These are phyloP conservation scores for Crinitomyces ghanaensis DNA, from an alignment of 805 yeast genomes.

Conservation along the genomic window DNA sequence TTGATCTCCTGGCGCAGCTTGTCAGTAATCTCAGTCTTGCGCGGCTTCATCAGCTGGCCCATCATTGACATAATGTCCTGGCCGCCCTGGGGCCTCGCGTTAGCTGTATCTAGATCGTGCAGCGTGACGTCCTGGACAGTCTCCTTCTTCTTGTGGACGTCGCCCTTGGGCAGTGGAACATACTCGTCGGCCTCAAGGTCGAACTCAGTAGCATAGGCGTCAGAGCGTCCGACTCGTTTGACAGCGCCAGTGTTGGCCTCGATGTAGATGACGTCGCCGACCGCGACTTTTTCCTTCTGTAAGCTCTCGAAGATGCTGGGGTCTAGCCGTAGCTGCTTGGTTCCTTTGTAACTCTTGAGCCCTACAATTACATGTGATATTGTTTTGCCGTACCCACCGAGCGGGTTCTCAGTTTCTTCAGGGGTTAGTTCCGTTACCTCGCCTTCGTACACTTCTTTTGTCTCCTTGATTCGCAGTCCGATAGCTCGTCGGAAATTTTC, in stretches of 20 bases:
- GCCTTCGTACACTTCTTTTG: slow-evolving; percentile 96
- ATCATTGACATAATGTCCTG: slow-evolving; percentile 92
- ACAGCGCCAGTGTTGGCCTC: slow-evolving; percentile 98
- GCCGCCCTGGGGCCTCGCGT: slow-evolving; percentile 93
- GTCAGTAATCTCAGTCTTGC: slow-evolving; percentile 94
- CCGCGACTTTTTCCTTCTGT: slow-evolving; percentile 85
- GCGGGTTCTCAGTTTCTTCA: slow-evolving; percentile 91
- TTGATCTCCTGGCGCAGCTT: slow-evolving; percentile 88
- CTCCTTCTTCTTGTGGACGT: slow-evolving; percentile 95
- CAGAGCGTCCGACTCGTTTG: slow-evolving; percentile 95
- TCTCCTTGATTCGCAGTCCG: slow-evolving; percentile 91
- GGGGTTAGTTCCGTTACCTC: slow-evolving; percentile 94
- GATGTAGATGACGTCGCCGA: slow-evolving; percentile 94
- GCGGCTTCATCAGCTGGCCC: slow-evolving; percentile 94
- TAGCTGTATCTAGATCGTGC: slow-evolving; percentile 93
- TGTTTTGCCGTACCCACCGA: slow-evolving; percentile 97
- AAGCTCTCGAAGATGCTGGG: slow-evolving; percentile 89
- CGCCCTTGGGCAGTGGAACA: slow-evolving; percentile 97
- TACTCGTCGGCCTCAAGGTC: slow-evolving; percentile 98
- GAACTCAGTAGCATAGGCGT: slow-evolving; percentile 95
- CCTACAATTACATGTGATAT: slow-evolving; percentile 91
- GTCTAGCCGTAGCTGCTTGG: slow-evolving; percentile 78
- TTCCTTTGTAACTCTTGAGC: slow-evolving; percentile 82
- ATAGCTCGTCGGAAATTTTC: slow-evolving; percentile 95
- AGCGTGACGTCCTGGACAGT: slow-evolving; percentile 94